These are phyloP conservation scores for Xylaria acuta DNA, from an alignment of 495 filamentous ascomycete species.

Conservation along the genomic window DNA sequence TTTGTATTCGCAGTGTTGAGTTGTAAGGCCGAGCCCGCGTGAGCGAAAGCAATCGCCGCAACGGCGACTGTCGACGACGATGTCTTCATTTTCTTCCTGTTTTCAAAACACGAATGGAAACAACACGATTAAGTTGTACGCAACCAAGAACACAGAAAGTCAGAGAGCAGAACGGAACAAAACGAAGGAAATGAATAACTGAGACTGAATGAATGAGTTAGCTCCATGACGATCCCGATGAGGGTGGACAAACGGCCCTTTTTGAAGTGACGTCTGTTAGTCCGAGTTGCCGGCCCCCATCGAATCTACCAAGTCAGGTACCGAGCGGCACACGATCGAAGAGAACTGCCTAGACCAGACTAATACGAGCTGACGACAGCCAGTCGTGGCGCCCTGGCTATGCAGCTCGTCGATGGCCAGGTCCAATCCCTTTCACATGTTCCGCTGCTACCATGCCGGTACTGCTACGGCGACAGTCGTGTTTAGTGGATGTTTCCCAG, in stretches of 20 bases:
- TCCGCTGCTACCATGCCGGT: background rate
- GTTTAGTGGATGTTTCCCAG: background rate
- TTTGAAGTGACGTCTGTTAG: conserved; percentile 13
- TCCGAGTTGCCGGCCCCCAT: background rate
- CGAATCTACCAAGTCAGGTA: background rate
- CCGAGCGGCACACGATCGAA: conserved; percentile 13
- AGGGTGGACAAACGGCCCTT: conserved; percentile 14
- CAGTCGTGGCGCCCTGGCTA: conserved; percentile 24
- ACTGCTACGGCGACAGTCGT: background rate
- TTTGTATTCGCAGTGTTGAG: conserved; percentile 32
- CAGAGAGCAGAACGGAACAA: background rate
- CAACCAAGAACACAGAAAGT: conserved; percentile 6
- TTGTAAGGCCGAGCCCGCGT: conserved; percentile 25
- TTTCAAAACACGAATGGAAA: background rate
- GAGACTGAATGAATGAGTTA: conserved; percentile 7
- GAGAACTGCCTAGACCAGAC: conserved; percentile 29
- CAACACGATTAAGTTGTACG: conserved; percentile 2
- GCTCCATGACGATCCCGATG: background rate
- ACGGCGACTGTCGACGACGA: conserved; percentile 27
- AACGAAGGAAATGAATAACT: background rate
- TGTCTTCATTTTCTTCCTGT: conserved; percentile 31
- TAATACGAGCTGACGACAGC: conserved; percentile 25
- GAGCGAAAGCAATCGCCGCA: conserved; percentile 24
- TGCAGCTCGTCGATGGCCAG: conserved; percentile 27
- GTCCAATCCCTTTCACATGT: conserved; percentile 27